Conservation (phyloP, 2,329 filamentous ascomycete genomes). For the Venturia aucupariae region DNA sequence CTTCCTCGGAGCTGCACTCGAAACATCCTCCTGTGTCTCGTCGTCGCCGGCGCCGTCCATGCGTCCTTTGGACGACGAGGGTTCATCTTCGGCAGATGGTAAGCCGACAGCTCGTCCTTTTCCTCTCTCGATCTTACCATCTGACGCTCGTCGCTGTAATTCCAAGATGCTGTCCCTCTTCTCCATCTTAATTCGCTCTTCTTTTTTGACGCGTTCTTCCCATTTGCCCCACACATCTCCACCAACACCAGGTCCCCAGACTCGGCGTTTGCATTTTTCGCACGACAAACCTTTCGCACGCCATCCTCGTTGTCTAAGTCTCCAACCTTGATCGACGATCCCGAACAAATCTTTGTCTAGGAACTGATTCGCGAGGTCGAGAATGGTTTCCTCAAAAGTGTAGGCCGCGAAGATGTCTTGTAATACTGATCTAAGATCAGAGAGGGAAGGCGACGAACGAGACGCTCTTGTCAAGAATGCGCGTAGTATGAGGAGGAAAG, state of each 20-base stretch:
- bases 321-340: conserved; percentile 65
- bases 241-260: conserved; percentile 84
- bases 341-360: conserved; percentile 84
- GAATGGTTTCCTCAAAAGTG: conserved; percentile 84
- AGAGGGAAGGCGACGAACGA: conserved; percentile 70
- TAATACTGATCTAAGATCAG: conserved; percentile 77
- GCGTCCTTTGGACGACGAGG: conserved; percentile 26
- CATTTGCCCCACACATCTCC: conserved; percentile 71
- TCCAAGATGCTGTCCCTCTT: conserved; percentile 19
- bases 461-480: conserved; percentile 81
- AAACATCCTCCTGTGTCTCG: conserved; percentile 25
- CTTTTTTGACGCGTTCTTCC: conserved; percentile 49
- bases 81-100: conserved; percentile 22
- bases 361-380: conserved; percentile 75
- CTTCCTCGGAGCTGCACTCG: conserved; percentile 12
- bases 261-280: conserved; percentile 69
- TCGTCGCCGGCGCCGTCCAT: conserved; percentile 34
- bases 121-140: conserved; percentile 38
- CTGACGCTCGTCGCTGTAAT: conserved; percentile 28
- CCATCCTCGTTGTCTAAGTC: conserved; percentile 78
- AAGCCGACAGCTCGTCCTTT: conserved; percentile 39
- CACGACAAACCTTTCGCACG: conserved; percentile 77
- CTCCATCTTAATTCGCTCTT: conserved; percentile 34
- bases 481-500: conserved; percentile 77
- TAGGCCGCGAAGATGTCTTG: conserved; percentile 90